Conservation (phyloP, 257 asterid species). For the Lavandula angustifolia region DNA sequence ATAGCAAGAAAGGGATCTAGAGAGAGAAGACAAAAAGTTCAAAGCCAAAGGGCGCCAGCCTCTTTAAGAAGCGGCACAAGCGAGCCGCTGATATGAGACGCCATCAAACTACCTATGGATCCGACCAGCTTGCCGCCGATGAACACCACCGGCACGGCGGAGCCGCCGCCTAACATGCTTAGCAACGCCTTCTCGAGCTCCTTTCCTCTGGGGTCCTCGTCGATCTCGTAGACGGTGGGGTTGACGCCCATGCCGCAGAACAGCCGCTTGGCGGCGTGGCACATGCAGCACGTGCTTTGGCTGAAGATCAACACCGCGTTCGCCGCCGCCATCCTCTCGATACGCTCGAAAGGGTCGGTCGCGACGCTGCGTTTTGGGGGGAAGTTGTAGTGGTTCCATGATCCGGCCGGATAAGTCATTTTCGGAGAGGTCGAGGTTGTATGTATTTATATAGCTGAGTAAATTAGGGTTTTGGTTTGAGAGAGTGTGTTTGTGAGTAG, state of each 20-base stretch:
- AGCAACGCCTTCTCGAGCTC: constrained; percentile 38
- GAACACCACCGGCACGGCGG: constrained; percentile 49
- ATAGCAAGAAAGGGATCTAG: too few relatives aligned
- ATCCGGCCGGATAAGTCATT: constrained; percentile 26
- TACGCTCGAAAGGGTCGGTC: constrained; percentile 37
- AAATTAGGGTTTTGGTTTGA: neutral
- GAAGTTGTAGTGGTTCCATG: constrained; percentile 25
- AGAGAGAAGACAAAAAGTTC: neutral
- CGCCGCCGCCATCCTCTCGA: constrained; percentile 39
- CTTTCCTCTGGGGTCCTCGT: constrained; percentile 31
- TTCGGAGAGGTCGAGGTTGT: too few relatives aligned
- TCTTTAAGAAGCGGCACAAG: constrained; percentile 57
- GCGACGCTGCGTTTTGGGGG: constrained; percentile 40
- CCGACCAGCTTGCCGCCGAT: constrained; percentile 55
- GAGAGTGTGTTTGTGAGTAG: constrained; percentile 5
- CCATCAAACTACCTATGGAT: constrained; percentile 42
- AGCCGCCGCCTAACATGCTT: constrained; percentile 30
- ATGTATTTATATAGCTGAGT: neutral
- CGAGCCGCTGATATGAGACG: constrained; percentile 44
- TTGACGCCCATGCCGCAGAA: constrained; percentile 51
- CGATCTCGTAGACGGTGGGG: constrained; percentile 47
- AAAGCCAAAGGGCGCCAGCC: constrained; percentile 66
- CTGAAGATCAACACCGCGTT: constrained; percentile 52
- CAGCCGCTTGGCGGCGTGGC: constrained; percentile 45
- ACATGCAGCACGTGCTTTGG: constrained; percentile 61